Conservation (phyloP, 306 rosid species). For the Mimosa bimucronata region DNA sequence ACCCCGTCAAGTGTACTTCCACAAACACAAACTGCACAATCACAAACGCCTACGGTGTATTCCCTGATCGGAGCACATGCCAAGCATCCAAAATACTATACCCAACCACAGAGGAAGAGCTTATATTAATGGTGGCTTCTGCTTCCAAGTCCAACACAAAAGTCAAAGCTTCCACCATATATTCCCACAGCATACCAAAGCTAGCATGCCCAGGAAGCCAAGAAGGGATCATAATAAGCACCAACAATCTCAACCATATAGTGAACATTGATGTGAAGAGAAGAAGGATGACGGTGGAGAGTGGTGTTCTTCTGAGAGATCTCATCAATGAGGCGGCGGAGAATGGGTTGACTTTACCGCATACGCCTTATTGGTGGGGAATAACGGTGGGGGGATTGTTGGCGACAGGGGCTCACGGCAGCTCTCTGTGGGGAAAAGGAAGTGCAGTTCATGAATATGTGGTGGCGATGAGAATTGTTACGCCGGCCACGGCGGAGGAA, state of each 20-base stretch:
- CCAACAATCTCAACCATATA: no score
- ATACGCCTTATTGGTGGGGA: conserved; percentile 86
- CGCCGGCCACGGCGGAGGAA: conserved; percentile 47
- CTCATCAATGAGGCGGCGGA: no score
- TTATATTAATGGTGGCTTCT: background rate
- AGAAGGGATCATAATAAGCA: conserved; percentile 75
- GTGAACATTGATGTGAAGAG: no score
- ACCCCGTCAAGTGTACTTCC: background rate
- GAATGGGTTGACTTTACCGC: conserved; percentile 63
- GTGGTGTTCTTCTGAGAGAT: no score
- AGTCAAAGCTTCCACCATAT: background rate
- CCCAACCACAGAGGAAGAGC: background rate
- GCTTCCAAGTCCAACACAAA: background rate
- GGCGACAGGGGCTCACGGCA: conserved; percentile 88
- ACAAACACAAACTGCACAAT: background rate
- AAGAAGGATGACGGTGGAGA: no score
- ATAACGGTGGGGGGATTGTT: conserved; percentile 74
- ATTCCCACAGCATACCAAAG: background rate
- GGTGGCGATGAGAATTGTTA: conserved; percentile 60
- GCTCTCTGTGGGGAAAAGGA: conserved; percentile 79
- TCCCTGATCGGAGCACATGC: background rate
- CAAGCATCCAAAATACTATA: background rate
- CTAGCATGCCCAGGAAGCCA: conserved; percentile 58
- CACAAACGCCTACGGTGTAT: background rate
- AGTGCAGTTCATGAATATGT: no score